A percentile compares a stretch with the other conserved stretches of the same genome.
Evolutionary conservation across 768 basidiomycete genomes (phyloP).

Genomic region (Calocybe gangraenosa): DNA sequence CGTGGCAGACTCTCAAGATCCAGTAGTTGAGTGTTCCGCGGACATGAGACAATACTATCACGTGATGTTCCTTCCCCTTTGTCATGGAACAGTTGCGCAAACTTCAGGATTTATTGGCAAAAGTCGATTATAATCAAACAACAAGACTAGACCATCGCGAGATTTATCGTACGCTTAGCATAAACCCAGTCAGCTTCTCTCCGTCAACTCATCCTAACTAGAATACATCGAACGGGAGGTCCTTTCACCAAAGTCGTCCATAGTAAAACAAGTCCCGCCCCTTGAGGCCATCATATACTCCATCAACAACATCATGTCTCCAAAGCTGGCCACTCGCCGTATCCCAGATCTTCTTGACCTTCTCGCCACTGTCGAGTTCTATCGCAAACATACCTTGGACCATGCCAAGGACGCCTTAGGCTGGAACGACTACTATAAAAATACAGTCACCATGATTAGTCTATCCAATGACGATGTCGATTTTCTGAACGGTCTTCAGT

Average conservation of each 20-base stretch:
- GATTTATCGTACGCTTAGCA: constrained; percentile 12
- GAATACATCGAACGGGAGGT: constrained; percentile 19
- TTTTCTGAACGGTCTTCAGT: constrained; percentile 17
- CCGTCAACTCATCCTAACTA: constrained; percentile 5
- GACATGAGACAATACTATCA: too few species aligned
- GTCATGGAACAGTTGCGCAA: constrained; percentile 13
- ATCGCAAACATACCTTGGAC: constrained; percentile 24
- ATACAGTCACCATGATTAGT: constrained; percentile 7
- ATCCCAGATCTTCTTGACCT: constrained; percentile 31
- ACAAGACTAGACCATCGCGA: constrained; percentile 11
- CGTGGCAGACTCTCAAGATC: constrained; percentile 2
- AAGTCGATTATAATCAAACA: constrained; percentile 6
- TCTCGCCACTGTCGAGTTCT: constrained; percentile 33
- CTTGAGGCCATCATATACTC: constrained; percentile 27
- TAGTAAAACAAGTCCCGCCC: constrained; percentile 21
- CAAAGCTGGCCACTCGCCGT: constrained; percentile 18
- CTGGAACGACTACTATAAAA: constrained; percentile 25
- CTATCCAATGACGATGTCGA: constrained; percentile 17
- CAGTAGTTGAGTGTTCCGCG: too few species aligned
- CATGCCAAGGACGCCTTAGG: constrained; percentile 22
- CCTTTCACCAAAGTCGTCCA: constrained; percentile 20
- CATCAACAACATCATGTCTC: constrained; percentile 26
- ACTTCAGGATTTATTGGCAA: constrained; percentile 15
- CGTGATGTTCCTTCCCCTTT: too few species aligned
- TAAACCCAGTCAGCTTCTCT: not conserved